These are phyloP conservation scores for Podaxis sp. DNA, from an alignment of 768 basidiomycete genomes.

Conservation along the genomic window DNA sequence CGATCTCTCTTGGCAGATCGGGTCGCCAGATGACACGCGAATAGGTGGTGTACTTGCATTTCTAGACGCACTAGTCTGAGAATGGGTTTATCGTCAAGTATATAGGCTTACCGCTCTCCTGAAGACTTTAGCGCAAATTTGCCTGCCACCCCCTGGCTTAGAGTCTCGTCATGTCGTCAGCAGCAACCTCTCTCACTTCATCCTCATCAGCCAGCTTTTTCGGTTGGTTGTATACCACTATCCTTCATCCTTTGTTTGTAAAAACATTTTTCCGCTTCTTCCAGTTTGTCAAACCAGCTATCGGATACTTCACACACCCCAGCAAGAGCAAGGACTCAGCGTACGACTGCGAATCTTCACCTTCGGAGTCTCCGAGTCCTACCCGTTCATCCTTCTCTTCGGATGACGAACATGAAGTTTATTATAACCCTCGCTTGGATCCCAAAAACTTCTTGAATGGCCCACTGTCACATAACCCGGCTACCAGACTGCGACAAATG, in stretches of 20 bases:
- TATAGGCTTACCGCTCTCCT: slow-evolving; percentile 2
- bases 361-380: slow-evolving; percentile 5
- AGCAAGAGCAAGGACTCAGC: neutral
- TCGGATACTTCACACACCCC: neutral
- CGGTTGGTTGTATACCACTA: neutral
- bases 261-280: slow-evolving; percentile 4
- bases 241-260: slow-evolving; percentile 8
- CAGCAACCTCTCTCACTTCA: neutral
- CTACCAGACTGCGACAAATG: slow-evolving; percentile 72
- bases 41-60: neutral
- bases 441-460: slow-evolving; percentile 69
- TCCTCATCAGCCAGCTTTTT: neutral
- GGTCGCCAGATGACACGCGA: neutral
- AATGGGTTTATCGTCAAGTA: slow-evolving; percentile 2
- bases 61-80: slow-evolving; percentile 4
- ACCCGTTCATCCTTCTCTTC: slow-evolving; percentile 5
- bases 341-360: neutral
- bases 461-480: slow-evolving; percentile 64
- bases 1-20: slow-evolving; percentile 9
- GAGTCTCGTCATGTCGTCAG: slow-evolving; percentile 7
- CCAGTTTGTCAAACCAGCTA: slow-evolving; percentile 4
- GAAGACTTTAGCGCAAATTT: slow-evolving; percentile 7
- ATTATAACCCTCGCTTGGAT: slow-evolving; percentile 70
- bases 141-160: neutral
- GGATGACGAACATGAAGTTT: slow-evolving; percentile 24